Percentiles rank a stretch among this genome's conserved stretches.
These are phyloP conservation scores for Aspergillus brunneoviolaceus DNA, from an alignment of 2,329 filamentous ascomycete species.

Conservation along the genomic window DNA sequence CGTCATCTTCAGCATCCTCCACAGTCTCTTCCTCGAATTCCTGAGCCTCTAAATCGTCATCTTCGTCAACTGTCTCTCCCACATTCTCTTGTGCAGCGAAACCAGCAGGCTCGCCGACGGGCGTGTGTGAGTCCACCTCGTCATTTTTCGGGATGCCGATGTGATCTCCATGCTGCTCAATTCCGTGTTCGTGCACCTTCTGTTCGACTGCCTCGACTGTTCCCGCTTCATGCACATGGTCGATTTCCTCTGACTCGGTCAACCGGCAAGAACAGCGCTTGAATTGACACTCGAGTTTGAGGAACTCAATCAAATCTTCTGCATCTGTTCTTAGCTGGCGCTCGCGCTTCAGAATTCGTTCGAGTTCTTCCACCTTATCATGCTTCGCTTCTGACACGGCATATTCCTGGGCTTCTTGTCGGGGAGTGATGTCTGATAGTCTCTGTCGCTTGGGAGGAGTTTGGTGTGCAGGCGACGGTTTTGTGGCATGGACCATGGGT, in stretches of 20 bases:
- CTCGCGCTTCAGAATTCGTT: conserved; percentile 54
- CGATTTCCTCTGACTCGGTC: conserved; percentile 44
- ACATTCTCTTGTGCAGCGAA: not conserved
- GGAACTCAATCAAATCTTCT: conserved; percentile 56
- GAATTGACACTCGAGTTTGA: conserved; percentile 53
- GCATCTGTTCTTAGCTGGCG: conserved; percentile 51
- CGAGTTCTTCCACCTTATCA: conserved; percentile 45
- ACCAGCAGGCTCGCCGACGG: not conserved
- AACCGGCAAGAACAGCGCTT: conserved; percentile 49
- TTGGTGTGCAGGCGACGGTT: conserved; percentile 17
- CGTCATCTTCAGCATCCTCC: conserved; percentile 18
- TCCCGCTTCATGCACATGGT: conserved; percentile 37
- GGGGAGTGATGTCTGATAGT: conserved; percentile 31
- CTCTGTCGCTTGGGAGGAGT: conserved; percentile 37
- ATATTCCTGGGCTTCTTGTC: conserved; percentile 28
- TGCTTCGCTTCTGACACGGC: conserved; percentile 33
- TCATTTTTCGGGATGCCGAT: not conserved
- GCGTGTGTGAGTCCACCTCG: not conserved
- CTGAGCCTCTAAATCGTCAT: not conserved
- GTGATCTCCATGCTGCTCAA: not conserved
- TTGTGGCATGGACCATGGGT: conserved; percentile 13
- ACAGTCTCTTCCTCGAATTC: not conserved
- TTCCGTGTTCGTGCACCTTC: conserved; percentile 15
- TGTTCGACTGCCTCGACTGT: conserved; percentile 22
- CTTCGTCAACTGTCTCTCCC: not conserved